phyloP scores from a whole-genome alignment of 768 basidiomycete species.

The Serendipita sp. region DNA sequence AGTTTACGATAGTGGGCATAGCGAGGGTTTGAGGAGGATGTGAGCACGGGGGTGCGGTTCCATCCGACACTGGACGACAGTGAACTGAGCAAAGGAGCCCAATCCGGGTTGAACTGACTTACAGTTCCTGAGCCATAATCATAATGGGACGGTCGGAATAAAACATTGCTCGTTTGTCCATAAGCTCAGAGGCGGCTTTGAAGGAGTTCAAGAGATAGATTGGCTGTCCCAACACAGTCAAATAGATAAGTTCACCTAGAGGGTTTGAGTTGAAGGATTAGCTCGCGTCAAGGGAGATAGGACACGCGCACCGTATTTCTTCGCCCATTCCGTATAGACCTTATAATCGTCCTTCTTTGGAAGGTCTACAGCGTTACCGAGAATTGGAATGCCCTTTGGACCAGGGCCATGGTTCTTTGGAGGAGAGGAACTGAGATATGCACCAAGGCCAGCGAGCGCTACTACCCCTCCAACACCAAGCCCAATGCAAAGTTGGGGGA shows the following conservation, averaged over 20 bases:
- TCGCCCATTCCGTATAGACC: slow-evolving; percentile 27
- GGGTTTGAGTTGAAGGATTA: neutral
- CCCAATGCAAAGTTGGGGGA: slow-evolving; percentile 8
- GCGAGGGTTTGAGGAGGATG: neutral
- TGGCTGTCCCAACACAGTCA: slow-evolving; percentile 28
- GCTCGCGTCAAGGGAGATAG: neutral
- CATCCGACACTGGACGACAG: neutral
- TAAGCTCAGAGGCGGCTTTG: slow-evolving; percentile 41
- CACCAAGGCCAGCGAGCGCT: neutral
- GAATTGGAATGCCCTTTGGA: slow-evolving; percentile 44
- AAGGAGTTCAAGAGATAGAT: slow-evolving; percentile 42
- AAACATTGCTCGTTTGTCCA: slow-evolving; percentile 54
- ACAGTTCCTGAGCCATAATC: slow-evolving; percentile 30
- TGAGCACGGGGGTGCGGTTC: slow-evolving; percentile 4
- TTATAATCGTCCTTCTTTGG: slow-evolving; percentile 35
- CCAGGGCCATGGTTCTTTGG: slow-evolving; percentile 30
- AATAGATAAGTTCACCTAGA: slow-evolving; percentile 33
- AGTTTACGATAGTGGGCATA: slow-evolving; percentile 1
- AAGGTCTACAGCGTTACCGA: slow-evolving; percentile 51
- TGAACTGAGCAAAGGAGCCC: neutral
- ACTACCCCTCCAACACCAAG: slow-evolving; percentile 10
- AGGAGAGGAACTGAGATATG: too few relatives aligned
- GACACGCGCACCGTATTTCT: slow-evolving; percentile 28
- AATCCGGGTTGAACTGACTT: neutral
- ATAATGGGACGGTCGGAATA: slow-evolving; percentile 61